Evolutionary conservation across 1,284 basidiomycete genomes (phyloP).

Genomic region (Cryptococcus sp.): DNA sequence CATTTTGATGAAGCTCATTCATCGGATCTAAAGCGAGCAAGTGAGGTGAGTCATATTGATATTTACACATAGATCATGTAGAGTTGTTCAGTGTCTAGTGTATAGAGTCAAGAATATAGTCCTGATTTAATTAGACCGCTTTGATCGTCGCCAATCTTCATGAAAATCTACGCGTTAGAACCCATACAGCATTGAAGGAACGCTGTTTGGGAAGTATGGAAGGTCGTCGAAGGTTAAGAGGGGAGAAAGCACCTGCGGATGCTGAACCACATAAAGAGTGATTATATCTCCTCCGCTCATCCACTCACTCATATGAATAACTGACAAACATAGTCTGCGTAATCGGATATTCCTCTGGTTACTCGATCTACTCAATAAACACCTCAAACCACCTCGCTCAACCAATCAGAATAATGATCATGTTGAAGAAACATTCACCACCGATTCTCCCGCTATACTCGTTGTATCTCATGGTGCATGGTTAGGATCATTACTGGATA

Average conservation of each 20-base stretch:
- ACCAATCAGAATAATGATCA: background rate
- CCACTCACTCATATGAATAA: background rate
- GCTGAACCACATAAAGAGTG: constrained; percentile 24
- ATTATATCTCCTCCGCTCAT: constrained; percentile 1
- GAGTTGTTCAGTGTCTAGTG: background rate
- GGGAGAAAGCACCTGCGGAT: constrained; percentile 24
- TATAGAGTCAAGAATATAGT: too few relatives aligned
- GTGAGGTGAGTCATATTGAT: constrained; percentile 24
- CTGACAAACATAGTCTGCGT: constrained; percentile 12
- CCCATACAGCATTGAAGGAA: constrained; percentile 27
- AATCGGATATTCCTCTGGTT: constrained; percentile 16
- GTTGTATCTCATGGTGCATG: constrained; percentile 42
- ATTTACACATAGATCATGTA: background rate
- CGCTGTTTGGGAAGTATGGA: constrained; percentile 32
- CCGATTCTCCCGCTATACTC: constrained; percentile 18
- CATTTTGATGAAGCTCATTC: constrained; percentile 15
- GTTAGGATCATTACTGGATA: constrained; percentile 20
- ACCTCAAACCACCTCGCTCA: background rate
- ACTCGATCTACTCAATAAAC: constrained; percentile 11
- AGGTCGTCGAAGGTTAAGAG: constrained; percentile 21
- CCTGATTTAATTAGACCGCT: constrained; percentile 24
- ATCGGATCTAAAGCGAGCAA: constrained; percentile 24
- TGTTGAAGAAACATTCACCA: background rate
- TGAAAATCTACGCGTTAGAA: constrained; percentile 11
- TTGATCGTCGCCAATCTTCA: constrained; percentile 26